Evolutionary conservation across 2,329 filamentous ascomycete genomes (phyloP).

Genomic region (Curvularia sp.): DNA sequence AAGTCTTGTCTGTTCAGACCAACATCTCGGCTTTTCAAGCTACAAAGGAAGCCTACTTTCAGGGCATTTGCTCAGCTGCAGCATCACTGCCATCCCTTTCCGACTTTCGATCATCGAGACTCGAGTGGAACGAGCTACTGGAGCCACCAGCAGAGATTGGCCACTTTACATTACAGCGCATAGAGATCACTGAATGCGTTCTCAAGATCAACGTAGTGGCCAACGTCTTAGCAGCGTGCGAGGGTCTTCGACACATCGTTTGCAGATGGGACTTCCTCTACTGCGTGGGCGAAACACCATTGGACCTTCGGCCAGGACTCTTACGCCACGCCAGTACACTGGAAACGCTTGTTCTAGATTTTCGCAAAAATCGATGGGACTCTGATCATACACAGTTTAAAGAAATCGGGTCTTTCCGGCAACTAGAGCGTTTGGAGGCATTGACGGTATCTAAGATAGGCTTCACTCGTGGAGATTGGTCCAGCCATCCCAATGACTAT

Average conservation of each 20-base stretch:
- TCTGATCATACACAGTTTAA: not conserved
- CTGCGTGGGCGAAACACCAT: not conserved
- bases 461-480: slow-evolving; percentile 4
- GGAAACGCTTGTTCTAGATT: slow-evolving; percentile 25
- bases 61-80: slow-evolving; percentile 17
- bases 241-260: slow-evolving; percentile 27
- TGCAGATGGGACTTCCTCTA: slow-evolving; percentile 31
- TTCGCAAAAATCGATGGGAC: slow-evolving; percentile 14
- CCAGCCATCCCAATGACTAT: too few species aligned
- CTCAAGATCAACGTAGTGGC: slow-evolving; percentile 20
- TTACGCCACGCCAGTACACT: slow-evolving; percentile 23
- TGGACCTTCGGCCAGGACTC: slow-evolving; percentile 21
- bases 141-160: not conserved
- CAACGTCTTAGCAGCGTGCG: slow-evolving; percentile 19
- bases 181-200: slow-evolving; percentile 32
- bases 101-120: slow-evolving; percentile 25
- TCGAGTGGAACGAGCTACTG: not conserved
- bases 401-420: slow-evolving; percentile 20
- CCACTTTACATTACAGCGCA: slow-evolving; percentile 21
- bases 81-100: slow-evolving; percentile 17
- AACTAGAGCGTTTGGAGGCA: slow-evolving; percentile 15
- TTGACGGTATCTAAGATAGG: slow-evolving; percentile 23
- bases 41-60: slow-evolving; percentile 8
- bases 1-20: slow-evolving; percentile 27
- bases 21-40: slow-evolving; percentile 5